Base-by-base conservation (phyloP, 1,139 yeast species). In the Saccharomyces pastorianus region DNA sequence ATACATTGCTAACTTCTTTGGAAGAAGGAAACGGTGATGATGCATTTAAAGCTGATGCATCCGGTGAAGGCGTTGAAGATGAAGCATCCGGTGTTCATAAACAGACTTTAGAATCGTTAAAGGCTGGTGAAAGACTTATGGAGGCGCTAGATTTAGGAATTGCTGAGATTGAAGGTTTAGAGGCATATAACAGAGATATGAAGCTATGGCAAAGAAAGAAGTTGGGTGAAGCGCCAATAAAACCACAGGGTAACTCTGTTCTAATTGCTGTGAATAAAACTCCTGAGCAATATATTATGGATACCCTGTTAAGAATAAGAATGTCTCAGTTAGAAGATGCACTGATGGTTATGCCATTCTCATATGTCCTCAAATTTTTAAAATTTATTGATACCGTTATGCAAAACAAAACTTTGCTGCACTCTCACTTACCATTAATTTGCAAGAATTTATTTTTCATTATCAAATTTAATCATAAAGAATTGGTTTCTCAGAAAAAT, bases 241-340 rank as follows among this genome's bases (percentile, higher is more conserved):
- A 77, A 57, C 95, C 95, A 2, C 77, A 80, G 2, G 79, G 83
- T 38, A 79, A 89, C 66, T 78, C 96, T 3, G 76, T 93, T 27
- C 76, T 93, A 51, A 73, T 80, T 51, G 95, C 96, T 1, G 76
- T 85, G 61, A 80, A 81, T 51, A 77, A 86, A 61, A 72, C 81
- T 2, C 96, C 97, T 0, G 88, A 83, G 58, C 82, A 83, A 58
- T 85, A 93, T 65, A 93, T 93, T 26, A 76, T 91, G 72, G 84
- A 84, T 52, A 84, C 84, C 0, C 69, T 91, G 29, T 68, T 75
- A 47, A 82, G 82, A 64, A 88, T 93, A 70, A 85, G 79, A 63
- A 82, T 96, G 0, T 80, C 96, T 0, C 96, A 93, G 65, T 73
- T 93, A 49, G 97, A 91, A 64, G 99, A 93, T 71, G 96, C 98